Base-by-base conservation (phyloP, 139 green algal species). In the Eudorina sp. region DNA sequence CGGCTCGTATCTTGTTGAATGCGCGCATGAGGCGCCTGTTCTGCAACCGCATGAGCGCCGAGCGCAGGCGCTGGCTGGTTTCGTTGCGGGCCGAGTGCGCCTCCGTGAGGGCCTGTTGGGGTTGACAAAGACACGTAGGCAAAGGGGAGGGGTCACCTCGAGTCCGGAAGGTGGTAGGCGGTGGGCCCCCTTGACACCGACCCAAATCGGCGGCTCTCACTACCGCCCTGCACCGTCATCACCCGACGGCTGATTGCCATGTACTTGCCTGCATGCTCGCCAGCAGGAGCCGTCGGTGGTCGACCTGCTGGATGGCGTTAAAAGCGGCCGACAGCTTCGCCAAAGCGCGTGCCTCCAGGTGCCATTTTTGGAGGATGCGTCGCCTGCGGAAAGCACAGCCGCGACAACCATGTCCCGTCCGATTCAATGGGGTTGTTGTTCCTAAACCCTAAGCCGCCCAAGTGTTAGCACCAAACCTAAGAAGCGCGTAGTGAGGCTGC, bases 1-100 rank as follows among this genome's bases (percentile, higher is more conserved):
- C 45, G 21, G 80, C 84, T 6, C 3, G 5, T 48, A 53, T 60
- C 55, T 84, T 84, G 55, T 84, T 77, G 73, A 89, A 89, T 6
- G 84, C 84, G 4, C 46, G 23, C 29, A 18, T 23, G 14, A 89
- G 84, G 38, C 14, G 7, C 11, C 4, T 5, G 72, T 83, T 89
- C 23, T 74, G 84, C 53, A 89, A 46, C 25, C 84, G 84, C 23
- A 14, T 3, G 16, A 83, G 27, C 29, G 73, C 84, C 0, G 45
- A 40, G 25, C 53, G 70, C 55, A 89, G 72, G 64, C n/a, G 45
- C 31, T 9, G 41, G 43, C 25, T 36, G 29, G 62, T 34, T n/a
- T 64, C 81, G 43, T 66, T 25, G 3, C 62, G 62, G 34, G 9
- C 36, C 3, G 38, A 41, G 60, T 29, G 21, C 23, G 43, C 43